Base-by-base conservation (phyloP, 371 early-diverging fungal genomes). In the Dinochytrium kinnereticum region DNA sequence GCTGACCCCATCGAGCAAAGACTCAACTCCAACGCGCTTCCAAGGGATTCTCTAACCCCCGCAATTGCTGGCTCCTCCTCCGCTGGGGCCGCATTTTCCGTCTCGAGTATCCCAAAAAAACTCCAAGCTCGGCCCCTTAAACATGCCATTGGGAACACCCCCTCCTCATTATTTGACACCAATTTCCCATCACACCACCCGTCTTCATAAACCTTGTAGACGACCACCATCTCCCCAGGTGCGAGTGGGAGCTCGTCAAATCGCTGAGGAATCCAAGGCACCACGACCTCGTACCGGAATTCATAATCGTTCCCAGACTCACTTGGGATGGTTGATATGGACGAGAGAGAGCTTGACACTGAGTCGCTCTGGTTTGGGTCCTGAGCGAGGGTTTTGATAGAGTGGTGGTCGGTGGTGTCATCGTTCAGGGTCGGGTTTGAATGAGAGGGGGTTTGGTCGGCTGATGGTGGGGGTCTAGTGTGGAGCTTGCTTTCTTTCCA, bases 201-300 rank as follows among this genome's bases (percentile, higher is more conserved):
- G 64, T 79, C 79, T 44, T 73, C 79, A 61, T 70, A 79, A 13
- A 75, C 64, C 19, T 70, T 71, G 64, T 76, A 72, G 26, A 79
- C 75, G 28, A 72, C 51, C 7, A 79, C 79, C 1, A 31, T 26
- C 24, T 79, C 79, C 36, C 79, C 79, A 2, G 71, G 70, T 5
- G 55, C 31, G 33, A 79, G 55, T 21, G 72, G 71, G 38, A 79
- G 57, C 61, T 79, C 79, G 67, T 79, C 79, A 26, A 59, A 70
- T 30, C 76, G 34, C 39, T 75, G 79, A 21, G 76, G 77, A 28
- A 73, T 34, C 73, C 73, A 77, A 13, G 69, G 77, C 2, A 59
- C 73, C 1, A 55, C 50, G 19, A 76, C 77, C 38, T 64, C 70
- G 59, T 70, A 73, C 19, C 53, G 65, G 26, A 30, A 21, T 39